Base-by-base conservation (phyloP, 306 rosid genomes). In the Vigna trinervia region DNA sequence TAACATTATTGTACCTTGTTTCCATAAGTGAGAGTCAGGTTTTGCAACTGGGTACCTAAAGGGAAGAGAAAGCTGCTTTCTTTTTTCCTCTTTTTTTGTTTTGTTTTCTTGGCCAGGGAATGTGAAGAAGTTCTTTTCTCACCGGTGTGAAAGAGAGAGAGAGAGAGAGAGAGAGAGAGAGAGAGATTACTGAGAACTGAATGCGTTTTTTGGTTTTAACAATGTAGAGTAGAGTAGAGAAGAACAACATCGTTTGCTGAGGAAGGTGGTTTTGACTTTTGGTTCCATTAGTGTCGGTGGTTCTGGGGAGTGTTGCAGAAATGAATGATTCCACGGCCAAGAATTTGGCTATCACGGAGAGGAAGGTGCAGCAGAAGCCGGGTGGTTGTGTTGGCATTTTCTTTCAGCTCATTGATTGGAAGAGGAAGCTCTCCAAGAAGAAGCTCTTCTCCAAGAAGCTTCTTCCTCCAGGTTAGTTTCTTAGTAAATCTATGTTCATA, bases 321-420 rank as follows among this genome's bases (percentile, higher is more conserved):
- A 90, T 94, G 98, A 82, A 75, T 76, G 97, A 92, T 7, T 63
- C 80, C 84, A 10, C 83, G 0, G 92, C 71, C 75, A 86, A 80
- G 83, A 62, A 75, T 83, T 84, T 94, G 74, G 89, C 90, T 5
- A 87, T 94, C 48, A 45, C 90, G 1, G 98, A 94, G 82, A 92
- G 86, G 88, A 84, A 87, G 78, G 82, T 79, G 34, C 94, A 81
- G 41, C 94, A 84, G 19, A 87, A 75, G 67, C 88, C 88, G 15
- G 97, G 96, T 79, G 98, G 97, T 62, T 94, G 97, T 71, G 87
- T 71, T 58, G 96, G 98, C 22, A 89, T 94, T 82, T 90, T 94
- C 97, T 89, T 90, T 76, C 97, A 94, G 86, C 97, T 94, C 70
- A 84, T 94, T 66, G 96, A 94, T 78, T 94, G 96, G 98, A 94